Evolutionary conservation across 257 asterid species (phyloP).

Genomic region (Paraleonurus japonicus): DNA sequence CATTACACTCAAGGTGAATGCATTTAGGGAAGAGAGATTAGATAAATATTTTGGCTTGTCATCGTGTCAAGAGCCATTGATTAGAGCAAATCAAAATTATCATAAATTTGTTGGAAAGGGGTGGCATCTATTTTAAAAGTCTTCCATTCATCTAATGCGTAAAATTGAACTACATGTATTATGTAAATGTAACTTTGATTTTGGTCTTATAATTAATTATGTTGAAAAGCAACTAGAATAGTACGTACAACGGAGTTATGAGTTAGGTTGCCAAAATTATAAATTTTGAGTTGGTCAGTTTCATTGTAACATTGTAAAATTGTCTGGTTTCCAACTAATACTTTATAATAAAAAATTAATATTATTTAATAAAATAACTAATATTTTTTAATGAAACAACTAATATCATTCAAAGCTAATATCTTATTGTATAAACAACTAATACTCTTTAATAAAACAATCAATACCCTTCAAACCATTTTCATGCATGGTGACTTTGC

Average conservation of each 20-base stretch:
- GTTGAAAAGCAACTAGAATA: neutral
- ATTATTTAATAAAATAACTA: no score
- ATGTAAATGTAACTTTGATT: neutral
- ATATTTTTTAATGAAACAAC: no score
- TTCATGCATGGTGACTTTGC: no score
- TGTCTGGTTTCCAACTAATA: no score
- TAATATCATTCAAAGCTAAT: no score
- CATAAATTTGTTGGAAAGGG: slow-evolving; percentile 34
- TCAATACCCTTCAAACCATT: no score
- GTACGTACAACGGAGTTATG: neutral
- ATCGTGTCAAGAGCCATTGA: slow-evolving; percentile 41
- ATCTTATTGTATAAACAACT: no score
- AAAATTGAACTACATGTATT: neutral
- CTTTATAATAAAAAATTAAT: no score
- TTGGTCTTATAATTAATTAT: neutral
- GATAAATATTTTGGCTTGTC: slow-evolving; percentile 29
- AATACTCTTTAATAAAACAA: no score
- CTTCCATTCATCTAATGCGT: neutral
- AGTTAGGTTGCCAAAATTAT: no score
- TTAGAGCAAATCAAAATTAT: slow-evolving; percentile 21
- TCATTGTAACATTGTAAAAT: no score
- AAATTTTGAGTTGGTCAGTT: no score
- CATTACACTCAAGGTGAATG: slow-evolving; percentile 49
- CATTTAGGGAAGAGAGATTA: slow-evolving; percentile 18
- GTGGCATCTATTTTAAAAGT: slow-evolving; percentile 16